Evolutionary conservation across 2,329 filamentous ascomycete genomes (phyloP).

Genomic region (Calonectria hawksworthii): DNA sequence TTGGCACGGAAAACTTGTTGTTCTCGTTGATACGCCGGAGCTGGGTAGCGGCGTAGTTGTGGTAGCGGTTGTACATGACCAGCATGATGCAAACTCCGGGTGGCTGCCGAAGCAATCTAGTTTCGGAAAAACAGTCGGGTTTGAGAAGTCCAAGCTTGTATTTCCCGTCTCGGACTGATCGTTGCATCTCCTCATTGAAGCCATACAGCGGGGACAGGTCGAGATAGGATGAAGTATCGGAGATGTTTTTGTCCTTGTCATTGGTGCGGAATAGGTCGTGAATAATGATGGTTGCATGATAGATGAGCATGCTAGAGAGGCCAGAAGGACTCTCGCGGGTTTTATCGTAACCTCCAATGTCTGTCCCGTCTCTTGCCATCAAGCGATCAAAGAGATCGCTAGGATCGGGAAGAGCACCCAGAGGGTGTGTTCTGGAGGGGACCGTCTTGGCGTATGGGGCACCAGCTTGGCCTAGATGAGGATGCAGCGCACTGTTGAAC

Average conservation of each 20-base stretch:
- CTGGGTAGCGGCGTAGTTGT: constrained; percentile 84
- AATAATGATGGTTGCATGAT: constrained; percentile 65
- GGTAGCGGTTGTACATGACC: constrained; percentile 82
- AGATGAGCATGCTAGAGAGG: constrained; percentile 62
- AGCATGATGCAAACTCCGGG: constrained; percentile 78
- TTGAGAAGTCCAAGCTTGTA: constrained; percentile 55
- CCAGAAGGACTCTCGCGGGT: constrained; percentile 55
- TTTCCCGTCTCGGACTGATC: constrained; percentile 48
- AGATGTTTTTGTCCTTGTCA: constrained; percentile 47
- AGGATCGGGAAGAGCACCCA: constrained; percentile 47
- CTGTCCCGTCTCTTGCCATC: constrained; percentile 43
- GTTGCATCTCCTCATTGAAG: constrained; percentile 50
- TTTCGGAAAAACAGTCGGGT: constrained; percentile 76
- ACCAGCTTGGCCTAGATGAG: constrained; percentile 48
- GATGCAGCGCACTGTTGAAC: constrained; percentile 46
- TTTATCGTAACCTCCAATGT: neutral
- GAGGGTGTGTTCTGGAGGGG: constrained; percentile 39
- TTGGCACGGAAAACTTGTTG: constrained; percentile 49
- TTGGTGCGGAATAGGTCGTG: constrained; percentile 62
- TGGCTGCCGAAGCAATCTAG: constrained; percentile 74
- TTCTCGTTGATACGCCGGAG: constrained; percentile 66
- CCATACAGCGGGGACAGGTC: constrained; percentile 62
- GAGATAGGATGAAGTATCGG: constrained; percentile 60
- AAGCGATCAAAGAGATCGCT: constrained; percentile 49
- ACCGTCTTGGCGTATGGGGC: constrained; percentile 49